These are phyloP conservation scores for Fusarium armeniacum DNA, from an alignment of 2,329 filamentous ascomycete genomes.

Conservation along the genomic window DNA sequence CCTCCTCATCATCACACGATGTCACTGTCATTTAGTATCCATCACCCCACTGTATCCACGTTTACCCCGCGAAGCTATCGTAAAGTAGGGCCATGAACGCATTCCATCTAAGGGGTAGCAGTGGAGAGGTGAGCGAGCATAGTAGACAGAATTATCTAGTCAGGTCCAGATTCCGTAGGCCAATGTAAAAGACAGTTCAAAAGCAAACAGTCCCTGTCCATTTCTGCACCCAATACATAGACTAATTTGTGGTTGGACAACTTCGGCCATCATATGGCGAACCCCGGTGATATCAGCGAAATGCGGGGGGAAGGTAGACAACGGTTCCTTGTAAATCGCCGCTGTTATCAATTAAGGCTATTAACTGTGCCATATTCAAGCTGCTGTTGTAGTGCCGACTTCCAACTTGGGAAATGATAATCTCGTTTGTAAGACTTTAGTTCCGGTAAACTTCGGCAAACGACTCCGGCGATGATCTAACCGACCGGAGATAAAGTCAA, in stretches of 20 bases:
- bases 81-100: neutral
- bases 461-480: neutral
- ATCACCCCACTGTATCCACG: neutral
- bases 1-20: neutral
- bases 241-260: neutral
- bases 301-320: neutral
- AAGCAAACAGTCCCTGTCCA: neutral
- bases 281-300: conserved; percentile 3
- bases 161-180: neutral
- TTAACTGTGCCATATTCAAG: neutral
- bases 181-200: neutral
- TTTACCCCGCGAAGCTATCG: neutral
- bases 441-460: neutral
- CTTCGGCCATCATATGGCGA: conserved; percentile 4
- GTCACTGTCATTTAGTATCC: neutral
- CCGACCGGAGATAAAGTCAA: neutral
- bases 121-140: neutral
- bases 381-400: too few relatives aligned
- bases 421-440: neutral
- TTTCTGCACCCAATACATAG: neutral
- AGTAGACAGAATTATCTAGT: neutral
- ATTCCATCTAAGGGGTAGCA: neutral
- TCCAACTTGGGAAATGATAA: neutral
- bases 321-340: neutral
- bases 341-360: neutral